A percentile compares a stretch with the other conserved stretches of the same genome.
phyloP scores from a whole-genome alignment of 192 early-diverging fungal genomes.

The Backusella parvicylindrica region DNA sequence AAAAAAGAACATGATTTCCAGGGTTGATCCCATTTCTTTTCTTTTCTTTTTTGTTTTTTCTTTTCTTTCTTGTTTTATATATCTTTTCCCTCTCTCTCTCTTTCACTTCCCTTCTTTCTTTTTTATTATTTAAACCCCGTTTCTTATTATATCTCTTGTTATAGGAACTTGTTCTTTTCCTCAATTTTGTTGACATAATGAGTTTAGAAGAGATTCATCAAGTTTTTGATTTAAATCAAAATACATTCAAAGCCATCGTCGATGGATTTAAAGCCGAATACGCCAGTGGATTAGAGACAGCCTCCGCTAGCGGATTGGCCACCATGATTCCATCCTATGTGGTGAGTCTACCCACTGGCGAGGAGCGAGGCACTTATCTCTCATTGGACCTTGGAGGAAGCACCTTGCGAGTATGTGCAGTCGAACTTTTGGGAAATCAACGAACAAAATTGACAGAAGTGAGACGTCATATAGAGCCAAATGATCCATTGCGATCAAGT shows the following conservation, averaged over 20 bases:
- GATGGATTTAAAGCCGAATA: constrained; percentile 28
- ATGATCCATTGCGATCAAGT: constrained; percentile 76
- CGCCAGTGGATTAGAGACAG: constrained; percentile 23
- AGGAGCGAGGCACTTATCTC: constrained; percentile 80
- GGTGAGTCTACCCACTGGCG: constrained; percentile 70
- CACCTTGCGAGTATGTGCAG: constrained; percentile 86
- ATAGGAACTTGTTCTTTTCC: background rate
- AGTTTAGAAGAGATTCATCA: constrained; percentile 6
- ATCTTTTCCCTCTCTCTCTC: background rate
- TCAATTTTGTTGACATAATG: background rate
- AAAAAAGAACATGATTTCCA: background rate
- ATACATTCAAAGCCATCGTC: constrained; percentile 25
- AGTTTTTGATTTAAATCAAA: constrained; percentile 12
- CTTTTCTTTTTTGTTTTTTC: background rate
- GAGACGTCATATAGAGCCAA: constrained; percentile 59
- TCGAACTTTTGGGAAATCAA: constrained; percentile 75
- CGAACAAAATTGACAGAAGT: constrained; percentile 59
- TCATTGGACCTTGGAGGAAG: constrained; percentile 95
- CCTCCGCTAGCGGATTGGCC: constrained; percentile 38
- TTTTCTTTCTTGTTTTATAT: background rate
- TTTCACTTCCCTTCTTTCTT: background rate
- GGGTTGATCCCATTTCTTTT: background rate
- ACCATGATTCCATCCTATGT: constrained; percentile 94
- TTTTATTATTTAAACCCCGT: background rate
- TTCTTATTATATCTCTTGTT: background rate